Conservation (phyloP, 352 stramenopile species). For the Phytophthora pini region DNA sequence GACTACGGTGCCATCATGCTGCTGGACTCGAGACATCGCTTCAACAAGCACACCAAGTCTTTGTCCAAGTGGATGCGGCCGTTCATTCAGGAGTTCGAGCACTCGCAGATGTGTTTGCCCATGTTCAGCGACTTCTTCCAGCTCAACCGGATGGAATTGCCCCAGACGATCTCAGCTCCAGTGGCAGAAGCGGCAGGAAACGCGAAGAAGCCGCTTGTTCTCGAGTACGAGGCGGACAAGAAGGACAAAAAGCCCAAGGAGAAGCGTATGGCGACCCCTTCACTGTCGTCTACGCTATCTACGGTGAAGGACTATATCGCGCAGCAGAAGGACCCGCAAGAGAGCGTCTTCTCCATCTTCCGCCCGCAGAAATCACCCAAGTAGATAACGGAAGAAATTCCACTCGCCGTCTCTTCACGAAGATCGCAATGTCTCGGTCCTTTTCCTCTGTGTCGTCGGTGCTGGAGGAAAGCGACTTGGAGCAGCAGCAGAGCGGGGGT, state of each 20-base stretch:
- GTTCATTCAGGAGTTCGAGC: constrained; percentile 75
- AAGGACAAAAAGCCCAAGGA: constrained; percentile 28
- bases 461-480: constrained; percentile 12
- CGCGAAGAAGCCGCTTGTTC: constrained; percentile 23
- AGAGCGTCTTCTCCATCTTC: constrained; percentile 40
- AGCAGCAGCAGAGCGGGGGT: constrained; percentile 3
- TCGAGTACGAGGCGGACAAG: constrained; percentile 37
- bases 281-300: constrained; percentile 36
- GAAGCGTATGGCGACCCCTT: constrained; percentile 15
- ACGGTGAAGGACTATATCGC: constrained; percentile 40
- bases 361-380: constrained; percentile 20
- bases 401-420: constrained; percentile 2
- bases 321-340: constrained; percentile 30
- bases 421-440: constrained; percentile 1
- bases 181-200: constrained; percentile 8
- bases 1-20: constrained; percentile 99
- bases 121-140: constrained; percentile 74
- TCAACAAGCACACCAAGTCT: constrained; percentile 62
- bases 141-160: constrained; percentile 58
- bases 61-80: constrained; percentile 87
- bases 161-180: constrained; percentile 16
- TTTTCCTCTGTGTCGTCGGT: constrained; percentile 19
- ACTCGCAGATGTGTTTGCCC: constrained; percentile 64
- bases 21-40: constrained; percentile 90
- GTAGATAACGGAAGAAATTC: constrained; percentile 5